These are phyloP conservation scores for Pythium pyrilobum DNA, from an alignment of 352 stramenopile genomes.

Conservation along the genomic window DNA sequence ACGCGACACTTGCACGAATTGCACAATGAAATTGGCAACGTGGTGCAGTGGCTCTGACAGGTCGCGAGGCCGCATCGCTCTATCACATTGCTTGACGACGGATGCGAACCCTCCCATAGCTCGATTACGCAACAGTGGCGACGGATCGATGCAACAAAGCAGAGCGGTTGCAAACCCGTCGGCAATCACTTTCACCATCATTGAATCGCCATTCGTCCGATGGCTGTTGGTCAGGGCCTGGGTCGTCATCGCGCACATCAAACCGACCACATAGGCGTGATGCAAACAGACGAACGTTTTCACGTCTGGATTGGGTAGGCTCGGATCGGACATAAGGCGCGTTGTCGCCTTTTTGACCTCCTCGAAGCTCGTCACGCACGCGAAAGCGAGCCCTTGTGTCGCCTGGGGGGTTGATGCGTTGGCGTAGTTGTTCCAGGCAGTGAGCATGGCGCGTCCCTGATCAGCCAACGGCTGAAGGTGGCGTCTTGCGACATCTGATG, in stretches of 20 bases:
- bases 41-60: constrained; percentile 63
- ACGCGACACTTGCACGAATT: constrained; percentile 56
- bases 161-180: constrained; percentile 73
- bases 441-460: constrained; percentile 59
- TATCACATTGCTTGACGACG: constrained; percentile 50
- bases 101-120: constrained; percentile 52
- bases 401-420: constrained; percentile 37
- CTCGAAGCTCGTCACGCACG: constrained; percentile 72
- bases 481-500: constrained; percentile 6
- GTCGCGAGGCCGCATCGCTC: constrained; percentile 41
- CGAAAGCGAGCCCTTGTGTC: constrained; percentile 51
- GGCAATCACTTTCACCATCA: constrained; percentile 59
- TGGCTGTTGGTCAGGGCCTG: constrained; percentile 68
- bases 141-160: constrained; percentile 71
- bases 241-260: constrained; percentile 74
- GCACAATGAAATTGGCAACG: constrained; percentile 70
- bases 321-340: constrained; percentile 51
- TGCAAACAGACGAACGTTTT: constrained; percentile 78
- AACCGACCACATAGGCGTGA: constrained; percentile 69
- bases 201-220: constrained; percentile 49
- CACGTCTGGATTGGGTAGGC: constrained; percentile 30
- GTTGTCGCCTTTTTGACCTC: constrained; percentile 72
- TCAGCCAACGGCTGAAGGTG: constrained; percentile 58
- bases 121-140: constrained; percentile 41
- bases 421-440: constrained; percentile 73